phyloP scores from a whole-genome alignment of 768 basidiomycete species.

The Melanogaster broomeanus region DNA sequence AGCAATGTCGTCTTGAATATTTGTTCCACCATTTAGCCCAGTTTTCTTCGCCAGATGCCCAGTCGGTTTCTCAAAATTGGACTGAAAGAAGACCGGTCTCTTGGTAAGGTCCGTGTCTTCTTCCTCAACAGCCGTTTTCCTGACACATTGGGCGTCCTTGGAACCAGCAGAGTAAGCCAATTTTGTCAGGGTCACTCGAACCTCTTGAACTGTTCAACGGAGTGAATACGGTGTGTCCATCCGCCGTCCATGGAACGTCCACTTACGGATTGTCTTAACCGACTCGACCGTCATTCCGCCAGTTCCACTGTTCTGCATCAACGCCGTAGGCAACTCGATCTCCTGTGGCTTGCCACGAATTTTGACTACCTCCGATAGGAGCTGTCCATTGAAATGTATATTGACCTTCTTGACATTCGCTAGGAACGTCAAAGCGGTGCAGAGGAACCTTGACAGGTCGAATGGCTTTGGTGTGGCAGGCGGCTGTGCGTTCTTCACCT shows the following conservation, averaged over 20 bases:
- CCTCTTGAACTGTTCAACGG: constrained; percentile 55
- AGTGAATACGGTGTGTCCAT: background rate
- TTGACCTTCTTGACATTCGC: constrained; percentile 28
- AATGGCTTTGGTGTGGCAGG: constrained; percentile 44
- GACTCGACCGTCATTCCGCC: constrained; percentile 60
- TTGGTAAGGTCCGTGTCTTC: background rate
- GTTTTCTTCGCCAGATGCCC: background rate
- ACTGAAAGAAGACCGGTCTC: constrained; percentile 7
- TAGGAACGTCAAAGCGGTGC: constrained; percentile 52
- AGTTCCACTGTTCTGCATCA: constrained; percentile 40
- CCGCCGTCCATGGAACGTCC: background rate
- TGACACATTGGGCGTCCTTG: constrained; percentile 47
- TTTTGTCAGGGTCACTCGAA: constrained; percentile 74
- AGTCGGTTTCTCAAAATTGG: too few relatives aligned
- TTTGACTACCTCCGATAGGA: constrained; percentile 2
- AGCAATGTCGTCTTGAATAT: too few relatives aligned
- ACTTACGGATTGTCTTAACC: constrained; percentile 3
- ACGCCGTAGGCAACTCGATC: background rate
- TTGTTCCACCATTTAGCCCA: background rate
- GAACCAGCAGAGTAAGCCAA: constrained; percentile 74
- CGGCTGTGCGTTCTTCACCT: constrained; percentile 39
- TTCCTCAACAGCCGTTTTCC: constrained; percentile 10
- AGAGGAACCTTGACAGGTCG: constrained; percentile 49
- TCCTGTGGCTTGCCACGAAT: background rate
- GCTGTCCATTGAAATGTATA: constrained; percentile 4